A percentile compares a stretch with the other conserved stretches of the same genome.
Conservation (phyloP, 1,284 basidiomycete genomes). For the Ganoderma sinense region DNA sequence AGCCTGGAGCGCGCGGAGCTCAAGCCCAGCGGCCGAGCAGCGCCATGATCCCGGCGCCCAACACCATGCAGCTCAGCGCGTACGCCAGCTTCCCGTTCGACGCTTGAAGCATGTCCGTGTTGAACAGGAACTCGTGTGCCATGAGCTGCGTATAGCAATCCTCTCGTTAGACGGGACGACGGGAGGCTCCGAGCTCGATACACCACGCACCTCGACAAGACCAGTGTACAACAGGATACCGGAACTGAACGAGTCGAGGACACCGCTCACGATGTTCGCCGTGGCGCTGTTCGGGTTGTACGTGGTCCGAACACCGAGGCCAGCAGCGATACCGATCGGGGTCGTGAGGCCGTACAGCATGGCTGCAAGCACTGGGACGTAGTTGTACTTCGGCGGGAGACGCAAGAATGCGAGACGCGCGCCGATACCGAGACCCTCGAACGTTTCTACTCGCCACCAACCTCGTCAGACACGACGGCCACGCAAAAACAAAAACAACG, state of each 20-base stretch:
- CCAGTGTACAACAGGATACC: constrained; percentile 94
- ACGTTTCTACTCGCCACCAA: constrained; percentile 65
- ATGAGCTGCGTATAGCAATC: constrained; percentile 61
- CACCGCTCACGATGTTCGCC: constrained; percentile 83
- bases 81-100: constrained; percentile 72
- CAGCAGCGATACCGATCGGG: constrained; percentile 84
- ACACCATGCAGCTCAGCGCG: constrained; percentile 75
- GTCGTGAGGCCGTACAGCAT: constrained; percentile 83
- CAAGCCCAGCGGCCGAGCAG: constrained; percentile 88
- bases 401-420: constrained; percentile 81
- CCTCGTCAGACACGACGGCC: background rate
- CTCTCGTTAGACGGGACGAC: constrained; percentile 9
- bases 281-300: constrained; percentile 85
- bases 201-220: constrained; percentile 77
- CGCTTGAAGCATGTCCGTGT: constrained; percentile 79
- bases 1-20: background rate
- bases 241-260: constrained; percentile 86
- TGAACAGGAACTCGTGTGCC: constrained; percentile 93
- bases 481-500: background rate
- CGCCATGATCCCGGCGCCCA: constrained; percentile 86
- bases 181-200: background rate
- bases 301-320: constrained; percentile 81
- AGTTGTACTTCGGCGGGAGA: constrained; percentile 66
- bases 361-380: constrained; percentile 72
- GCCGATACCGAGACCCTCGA: constrained; percentile 92